Percentiles rank a stretch among this genome's conserved stretches.
These are phyloP conservation scores for Suillus discolor DNA, from an alignment of 768 basidiomycete species.

Conservation along the genomic window DNA sequence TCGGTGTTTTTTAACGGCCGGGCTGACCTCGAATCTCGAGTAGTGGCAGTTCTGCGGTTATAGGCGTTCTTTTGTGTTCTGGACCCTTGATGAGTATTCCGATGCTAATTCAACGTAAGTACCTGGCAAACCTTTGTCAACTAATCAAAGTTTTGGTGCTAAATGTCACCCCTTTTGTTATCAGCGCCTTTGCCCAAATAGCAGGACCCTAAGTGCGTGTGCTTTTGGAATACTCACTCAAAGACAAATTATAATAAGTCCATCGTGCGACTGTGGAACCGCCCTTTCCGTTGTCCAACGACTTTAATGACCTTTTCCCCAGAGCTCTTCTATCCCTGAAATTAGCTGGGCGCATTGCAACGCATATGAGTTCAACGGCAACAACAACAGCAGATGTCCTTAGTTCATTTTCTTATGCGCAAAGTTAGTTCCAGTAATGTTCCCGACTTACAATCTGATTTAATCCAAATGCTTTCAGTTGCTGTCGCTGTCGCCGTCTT, in stretches of 20 bases:
- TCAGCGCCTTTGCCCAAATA: no score
- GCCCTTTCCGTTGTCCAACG: background rate
- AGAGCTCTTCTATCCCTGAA: background rate
- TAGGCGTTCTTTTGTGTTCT: background rate
- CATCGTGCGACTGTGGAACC: background rate
- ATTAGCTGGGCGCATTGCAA: background rate
- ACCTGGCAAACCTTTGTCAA: background rate
- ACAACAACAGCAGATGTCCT: background rate
- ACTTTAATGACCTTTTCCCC: background rate
- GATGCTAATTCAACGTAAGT: background rate
- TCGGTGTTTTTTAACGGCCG: no score
- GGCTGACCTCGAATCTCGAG: background rate
- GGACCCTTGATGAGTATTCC: no score
- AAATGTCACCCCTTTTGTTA: background rate
- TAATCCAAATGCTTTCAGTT: slow-evolving; percentile 21
- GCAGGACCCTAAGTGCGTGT: background rate
- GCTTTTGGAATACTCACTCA: background rate
- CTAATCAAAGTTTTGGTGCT: background rate
- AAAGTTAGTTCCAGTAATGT: slow-evolving; percentile 18
- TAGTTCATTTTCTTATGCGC: slow-evolving; percentile 18
- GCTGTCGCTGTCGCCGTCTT: slow-evolving; percentile 29
- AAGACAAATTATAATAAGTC: background rate
- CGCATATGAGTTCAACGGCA: background rate
- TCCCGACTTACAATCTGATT: background rate
- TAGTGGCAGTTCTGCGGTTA: background rate